Percentiles rank a stretch among this genome's conserved stretches.
These are phyloP conservation scores for Hemileia vastatrix DNA, from an alignment of 1,284 basidiomycete species.

Conservation along the genomic window DNA sequence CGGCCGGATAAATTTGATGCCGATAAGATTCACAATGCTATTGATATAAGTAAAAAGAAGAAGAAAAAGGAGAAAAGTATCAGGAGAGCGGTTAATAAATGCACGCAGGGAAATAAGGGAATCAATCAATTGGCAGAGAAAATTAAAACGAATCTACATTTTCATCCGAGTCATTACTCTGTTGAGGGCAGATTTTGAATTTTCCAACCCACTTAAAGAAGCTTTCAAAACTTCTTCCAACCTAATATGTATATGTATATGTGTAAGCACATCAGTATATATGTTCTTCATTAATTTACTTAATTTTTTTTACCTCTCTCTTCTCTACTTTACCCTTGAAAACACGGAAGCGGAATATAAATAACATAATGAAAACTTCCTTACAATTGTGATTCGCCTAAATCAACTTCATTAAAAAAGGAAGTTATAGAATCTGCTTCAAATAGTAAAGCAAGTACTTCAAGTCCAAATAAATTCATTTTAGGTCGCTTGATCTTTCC, in stretches of 20 bases:
- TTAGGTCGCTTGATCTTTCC: not conserved
- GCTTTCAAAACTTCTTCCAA: not conserved
- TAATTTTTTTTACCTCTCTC: not conserved
- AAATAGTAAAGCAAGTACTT: not conserved
- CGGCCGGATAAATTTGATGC: not conserved
- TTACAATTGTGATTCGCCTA: not conserved
- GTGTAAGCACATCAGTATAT: not conserved
- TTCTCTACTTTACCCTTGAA: not conserved
- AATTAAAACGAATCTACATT: no score
- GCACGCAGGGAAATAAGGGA: no score
- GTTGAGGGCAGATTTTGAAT: constrained; percentile 8
- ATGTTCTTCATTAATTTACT: not conserved
- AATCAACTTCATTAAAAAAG: not conserved
- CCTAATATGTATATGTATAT: not conserved
- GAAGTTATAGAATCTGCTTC: not conserved
- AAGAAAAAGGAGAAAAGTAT: no score
- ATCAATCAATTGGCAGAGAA: no score
- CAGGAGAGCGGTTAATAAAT: no score
- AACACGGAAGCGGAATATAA: not conserved
- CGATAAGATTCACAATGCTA: no score
- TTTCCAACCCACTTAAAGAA: not conserved
- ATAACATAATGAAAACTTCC: not conserved
- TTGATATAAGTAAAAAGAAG: no score
- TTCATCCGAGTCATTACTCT: constrained; percentile 11
- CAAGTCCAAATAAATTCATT: not conserved